phyloP scores from a whole-genome alignment of 1,139 yeast genomes.

The Debaryomycetaceae sp. region DNA sequence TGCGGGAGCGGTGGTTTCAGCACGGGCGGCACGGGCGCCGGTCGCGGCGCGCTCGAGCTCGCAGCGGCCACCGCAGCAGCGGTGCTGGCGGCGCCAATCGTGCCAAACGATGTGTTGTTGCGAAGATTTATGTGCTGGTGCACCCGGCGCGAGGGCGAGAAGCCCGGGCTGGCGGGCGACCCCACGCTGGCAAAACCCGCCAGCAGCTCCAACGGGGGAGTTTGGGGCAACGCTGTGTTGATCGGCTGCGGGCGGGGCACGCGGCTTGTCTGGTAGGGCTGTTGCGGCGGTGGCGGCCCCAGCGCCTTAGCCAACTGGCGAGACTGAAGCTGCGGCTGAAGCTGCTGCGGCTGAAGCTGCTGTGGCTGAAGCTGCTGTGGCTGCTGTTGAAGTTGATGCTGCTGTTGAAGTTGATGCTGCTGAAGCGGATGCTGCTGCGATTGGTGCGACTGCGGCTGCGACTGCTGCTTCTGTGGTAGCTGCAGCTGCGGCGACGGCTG shows the following conservation, averaged over 20 bases:
- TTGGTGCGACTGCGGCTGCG: conserved; percentile 2
- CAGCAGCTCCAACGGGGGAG: too few species aligned
- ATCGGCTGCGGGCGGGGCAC: too few species aligned
- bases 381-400: conserved; percentile 6
- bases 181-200: too few species aligned
- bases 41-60: conserved; percentile 3
- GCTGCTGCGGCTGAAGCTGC: conserved; percentile 2
- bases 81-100: conserved; percentile 2
- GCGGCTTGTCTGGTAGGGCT: conserved; percentile 3
- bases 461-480: background rate
- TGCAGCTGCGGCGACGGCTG: conserved; percentile 1
- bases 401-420: conserved; percentile 9
- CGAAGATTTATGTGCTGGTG: conserved; percentile 4
- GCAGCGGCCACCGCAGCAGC: conserved; percentile 6
- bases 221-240: too few species aligned
- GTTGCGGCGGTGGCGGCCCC: conserved; percentile 10
- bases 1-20: background rate
- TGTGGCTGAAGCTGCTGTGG: conserved; percentile 3
- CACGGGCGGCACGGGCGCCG: too few species aligned
- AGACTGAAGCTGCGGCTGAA: conserved; percentile 1
- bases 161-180: too few species aligned
- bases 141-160: too few species aligned
- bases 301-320: conserved; percentile 9
- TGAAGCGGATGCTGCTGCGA: conserved; percentile 3
- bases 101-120: conserved; percentile 4